Conservation (phyloP, 1,284 basidiomycete species). For the Chalciporus sp. region DNA sequence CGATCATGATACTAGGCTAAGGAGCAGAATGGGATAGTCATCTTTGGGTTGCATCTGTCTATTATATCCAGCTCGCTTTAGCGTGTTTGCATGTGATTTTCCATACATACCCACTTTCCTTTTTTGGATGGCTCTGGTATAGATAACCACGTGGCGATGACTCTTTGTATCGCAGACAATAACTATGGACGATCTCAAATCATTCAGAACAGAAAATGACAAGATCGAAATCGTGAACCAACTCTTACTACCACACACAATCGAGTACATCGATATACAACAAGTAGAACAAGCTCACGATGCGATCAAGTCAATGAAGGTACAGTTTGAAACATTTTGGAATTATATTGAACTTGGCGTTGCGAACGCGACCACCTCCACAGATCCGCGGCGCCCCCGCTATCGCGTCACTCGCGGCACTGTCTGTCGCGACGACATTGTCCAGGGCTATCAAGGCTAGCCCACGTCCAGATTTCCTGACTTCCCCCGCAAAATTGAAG, state of each 20-base stretch:
- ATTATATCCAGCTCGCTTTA: constrained; percentile 5
- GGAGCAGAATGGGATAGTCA: constrained; percentile 10
- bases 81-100: constrained; percentile 41
- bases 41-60: too few species aligned
- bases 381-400: constrained; percentile 92
- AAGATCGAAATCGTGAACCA: constrained; percentile 86
- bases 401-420: constrained; percentile 88
- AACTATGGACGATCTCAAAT: constrained; percentile 44
- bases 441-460: constrained; percentile 45
- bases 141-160: constrained; percentile 13
- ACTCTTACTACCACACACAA: constrained; percentile 80
- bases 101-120: constrained; percentile 14
- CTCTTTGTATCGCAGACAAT: neutral
- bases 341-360: neutral
- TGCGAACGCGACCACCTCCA: neutral
- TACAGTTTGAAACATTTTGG: constrained; percentile 24
- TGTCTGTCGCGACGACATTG: constrained; percentile 72
- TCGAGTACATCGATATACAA: constrained; percentile 71
- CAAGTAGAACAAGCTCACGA: constrained; percentile 82
- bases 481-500: constrained; percentile 50
- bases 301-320: constrained; percentile 93
- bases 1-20: constrained; percentile 61
- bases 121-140: constrained; percentile 17
- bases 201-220: constrained; percentile 65
- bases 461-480: constrained; percentile 51